Evolutionary conservation across 179 eudicot species (phyloP).

Genomic region (Beta corolliflora): DNA sequence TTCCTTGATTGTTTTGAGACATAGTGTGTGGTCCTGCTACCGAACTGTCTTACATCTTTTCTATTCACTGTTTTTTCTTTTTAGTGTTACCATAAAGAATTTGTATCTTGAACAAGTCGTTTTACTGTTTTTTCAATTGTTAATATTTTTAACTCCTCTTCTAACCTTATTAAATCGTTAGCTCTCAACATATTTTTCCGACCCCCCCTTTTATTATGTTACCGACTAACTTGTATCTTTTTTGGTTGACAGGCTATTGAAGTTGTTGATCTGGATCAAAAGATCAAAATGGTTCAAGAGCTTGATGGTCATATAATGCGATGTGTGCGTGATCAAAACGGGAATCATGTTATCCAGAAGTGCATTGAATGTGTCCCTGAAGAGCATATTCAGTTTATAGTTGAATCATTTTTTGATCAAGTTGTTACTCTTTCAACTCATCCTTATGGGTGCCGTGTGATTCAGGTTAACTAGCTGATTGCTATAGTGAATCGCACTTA

Average conservation of each 20-base stretch:
- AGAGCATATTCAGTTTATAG: conserved; percentile 70
- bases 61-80: background rate
- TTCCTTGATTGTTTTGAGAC: conserved; percentile 8
- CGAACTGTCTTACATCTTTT: background rate
- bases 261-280: conserved; percentile 80
- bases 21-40: background rate
- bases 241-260: conserved; percentile 61
- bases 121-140: background rate
- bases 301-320: conserved; percentile 90
- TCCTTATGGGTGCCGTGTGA: conserved; percentile 95
- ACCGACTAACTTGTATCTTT: background rate
- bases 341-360: conserved; percentile 94
- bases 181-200: background rate
- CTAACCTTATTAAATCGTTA: background rate
- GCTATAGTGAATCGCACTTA: conserved; percentile 10
- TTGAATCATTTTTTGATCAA: conserved; percentile 74
- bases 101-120: background rate
- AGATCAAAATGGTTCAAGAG: conserved; percentile 75
- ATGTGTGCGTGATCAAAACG: conserved; percentile 95
- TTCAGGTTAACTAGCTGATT: conserved; percentile 58
- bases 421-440: conserved; percentile 89
- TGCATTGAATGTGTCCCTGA: conserved; percentile 92
- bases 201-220: too few species aligned
- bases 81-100: background rate
- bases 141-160: background rate